Evolutionary conservation across 129 eudicot genomes (phyloP).

Genomic region (Kitagawia praeruptora): DNA sequence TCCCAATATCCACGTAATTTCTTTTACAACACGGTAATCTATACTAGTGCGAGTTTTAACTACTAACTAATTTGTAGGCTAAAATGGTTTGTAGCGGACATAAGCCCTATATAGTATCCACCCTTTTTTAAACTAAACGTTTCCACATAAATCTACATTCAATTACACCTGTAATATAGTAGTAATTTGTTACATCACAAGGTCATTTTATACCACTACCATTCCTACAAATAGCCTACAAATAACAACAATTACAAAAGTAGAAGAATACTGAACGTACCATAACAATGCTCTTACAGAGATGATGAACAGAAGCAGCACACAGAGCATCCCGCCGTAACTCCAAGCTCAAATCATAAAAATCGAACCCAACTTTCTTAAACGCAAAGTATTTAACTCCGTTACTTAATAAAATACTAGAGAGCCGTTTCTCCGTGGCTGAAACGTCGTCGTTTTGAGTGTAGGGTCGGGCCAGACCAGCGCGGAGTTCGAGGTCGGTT

Average conservation of each 20-base stretch:
- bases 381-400: slow-evolving; percentile 63
- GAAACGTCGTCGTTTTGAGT: slow-evolving; percentile 25
- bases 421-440: slow-evolving; percentile 64
- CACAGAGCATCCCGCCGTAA: slow-evolving; percentile 60
- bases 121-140: too few species aligned
- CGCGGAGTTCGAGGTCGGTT: slow-evolving; percentile 51
- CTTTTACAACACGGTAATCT: neutral
- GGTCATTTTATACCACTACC: too few species aligned
- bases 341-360: slow-evolving; percentile 70
- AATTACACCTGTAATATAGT: too few species aligned
- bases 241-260: neutral
- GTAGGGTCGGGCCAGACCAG: slow-evolving; percentile 20
- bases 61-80: too few species aligned
- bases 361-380: slow-evolving; percentile 65
- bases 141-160: too few species aligned
- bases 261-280: slow-evolving; percentile 20
- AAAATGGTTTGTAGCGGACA: too few species aligned
- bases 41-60: too few species aligned
- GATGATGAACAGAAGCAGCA: slow-evolving; percentile 81
- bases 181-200: too few species aligned
- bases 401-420: slow-evolving; percentile 44
- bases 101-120: too few species aligned
- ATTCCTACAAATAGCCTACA: too few species aligned
- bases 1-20: neutral
- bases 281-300: slow-evolving; percentile 96